These are phyloP conservation scores for Rhodotorula taiwanensis DNA, from an alignment of 768 basidiomycete species.

Conservation along the genomic window DNA sequence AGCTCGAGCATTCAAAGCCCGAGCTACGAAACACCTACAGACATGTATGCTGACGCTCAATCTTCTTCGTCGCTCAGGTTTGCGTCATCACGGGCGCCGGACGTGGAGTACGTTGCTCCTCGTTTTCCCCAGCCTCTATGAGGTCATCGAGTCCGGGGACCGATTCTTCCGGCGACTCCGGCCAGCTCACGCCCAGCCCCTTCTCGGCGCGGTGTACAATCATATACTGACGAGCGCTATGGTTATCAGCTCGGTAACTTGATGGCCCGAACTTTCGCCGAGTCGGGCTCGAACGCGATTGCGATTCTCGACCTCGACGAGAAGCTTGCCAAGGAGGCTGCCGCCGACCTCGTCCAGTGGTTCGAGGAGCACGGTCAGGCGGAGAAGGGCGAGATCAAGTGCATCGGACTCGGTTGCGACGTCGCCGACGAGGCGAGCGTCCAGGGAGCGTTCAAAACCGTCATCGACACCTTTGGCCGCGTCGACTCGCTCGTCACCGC, in stretches of 20 bases:
- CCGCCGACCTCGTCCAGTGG: conserved; percentile 59
- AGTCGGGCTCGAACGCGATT: conserved; percentile 73
- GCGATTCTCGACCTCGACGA: conserved; percentile 76
- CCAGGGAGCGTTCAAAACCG: conserved; percentile 60
- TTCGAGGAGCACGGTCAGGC: conserved; percentile 53
- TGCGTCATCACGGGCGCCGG: conserved; percentile 91
- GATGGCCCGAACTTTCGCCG: conserved; percentile 82
- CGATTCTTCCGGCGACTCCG: not conserved
- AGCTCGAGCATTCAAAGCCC: no score
- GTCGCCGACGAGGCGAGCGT: conserved; percentile 77
- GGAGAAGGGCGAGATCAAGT: conserved; percentile 55
- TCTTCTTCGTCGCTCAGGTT: conserved; percentile 51
- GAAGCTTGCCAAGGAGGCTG: conserved; percentile 61
- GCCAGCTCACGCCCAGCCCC: not conserved
- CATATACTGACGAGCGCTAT: not conserved
- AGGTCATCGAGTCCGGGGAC: not conserved
- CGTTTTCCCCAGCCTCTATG: not conserved
- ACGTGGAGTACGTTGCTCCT: conserved; percentile 51
- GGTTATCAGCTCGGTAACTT: conserved; percentile 60
- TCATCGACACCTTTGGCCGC: conserved; percentile 61
- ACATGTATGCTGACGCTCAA: no score
- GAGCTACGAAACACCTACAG: no score
- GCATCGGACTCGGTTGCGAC: conserved; percentile 76
- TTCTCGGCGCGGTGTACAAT: not conserved
- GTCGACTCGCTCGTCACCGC: conserved; percentile 82